These are phyloP conservation scores for Xylariaceae sp. DNA, from an alignment of 2,329 filamentous ascomycete genomes.

Conservation along the genomic window DNA sequence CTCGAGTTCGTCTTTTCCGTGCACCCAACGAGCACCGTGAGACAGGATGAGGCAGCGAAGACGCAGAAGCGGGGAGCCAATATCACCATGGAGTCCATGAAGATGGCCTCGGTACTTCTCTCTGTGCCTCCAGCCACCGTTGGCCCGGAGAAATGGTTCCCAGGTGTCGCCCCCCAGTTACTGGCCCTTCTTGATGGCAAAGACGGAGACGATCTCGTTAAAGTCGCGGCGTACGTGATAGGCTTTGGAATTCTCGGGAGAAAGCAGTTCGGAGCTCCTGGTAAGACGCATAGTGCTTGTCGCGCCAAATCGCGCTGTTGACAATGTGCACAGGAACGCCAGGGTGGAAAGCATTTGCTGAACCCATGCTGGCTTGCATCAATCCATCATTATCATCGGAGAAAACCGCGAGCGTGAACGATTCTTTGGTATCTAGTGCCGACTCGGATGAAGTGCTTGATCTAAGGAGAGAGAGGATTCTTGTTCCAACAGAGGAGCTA, in stretches of 20 bases:
- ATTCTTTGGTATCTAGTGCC: conserved; percentile 21
- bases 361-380: conserved; percentile 51
- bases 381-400: conserved; percentile 35
- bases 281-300: conserved; percentile 28
- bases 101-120: conserved; percentile 58
- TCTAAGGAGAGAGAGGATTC: conserved; percentile 35
- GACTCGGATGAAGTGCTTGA: conserved; percentile 39
- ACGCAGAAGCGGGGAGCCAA: conserved; percentile 55
- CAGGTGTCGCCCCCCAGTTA: conserved; percentile 56
- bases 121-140: conserved; percentile 55
- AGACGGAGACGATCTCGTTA: conserved; percentile 53
- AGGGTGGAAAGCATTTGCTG: conserved; percentile 60
- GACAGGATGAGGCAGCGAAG: conserved; percentile 33
- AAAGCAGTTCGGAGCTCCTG: conserved; percentile 60
- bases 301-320: neutral
- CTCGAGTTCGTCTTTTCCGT: conserved; percentile 69
- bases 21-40: conserved; percentile 47
- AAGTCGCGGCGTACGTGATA: conserved; percentile 58
- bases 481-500: conserved; percentile 46
- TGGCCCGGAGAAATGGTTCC: conserved; percentile 55
- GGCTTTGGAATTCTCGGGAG: conserved; percentile 64
- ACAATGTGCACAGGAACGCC: conserved; percentile 37
- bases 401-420: conserved; percentile 8
- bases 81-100: conserved; percentile 65
- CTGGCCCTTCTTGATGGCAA: conserved; percentile 57